These are phyloP conservation scores for Prosopis cineraria DNA, from an alignment of 306 rosid genomes.

Conservation along the genomic window DNA sequence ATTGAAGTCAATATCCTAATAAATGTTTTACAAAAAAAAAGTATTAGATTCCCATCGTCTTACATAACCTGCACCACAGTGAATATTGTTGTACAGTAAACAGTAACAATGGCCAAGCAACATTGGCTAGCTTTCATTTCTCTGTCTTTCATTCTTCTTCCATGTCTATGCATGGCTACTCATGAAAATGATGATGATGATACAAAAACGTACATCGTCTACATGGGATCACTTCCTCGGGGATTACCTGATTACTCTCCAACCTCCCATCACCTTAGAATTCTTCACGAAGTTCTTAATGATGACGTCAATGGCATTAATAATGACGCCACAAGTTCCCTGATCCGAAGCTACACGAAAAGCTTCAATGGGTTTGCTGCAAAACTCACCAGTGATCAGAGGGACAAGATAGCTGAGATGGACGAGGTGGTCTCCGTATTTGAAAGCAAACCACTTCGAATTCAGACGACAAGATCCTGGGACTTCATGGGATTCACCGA, in stretches of 20 bases:
- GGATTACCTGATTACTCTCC: neutral
- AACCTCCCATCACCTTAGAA: neutral
- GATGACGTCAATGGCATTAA: neutral
- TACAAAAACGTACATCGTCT: neutral
- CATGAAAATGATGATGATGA: neutral
- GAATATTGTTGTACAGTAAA: neutral
- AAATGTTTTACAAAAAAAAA: too few species aligned
- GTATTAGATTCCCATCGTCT: too few species aligned
- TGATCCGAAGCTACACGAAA: neutral
- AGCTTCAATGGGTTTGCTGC: neutral
- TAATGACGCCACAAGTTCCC: neutral
- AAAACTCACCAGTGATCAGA: neutral
- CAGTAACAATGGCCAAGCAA: neutral
- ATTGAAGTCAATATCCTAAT: too few species aligned
- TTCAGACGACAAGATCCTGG: constrained; percentile 37
- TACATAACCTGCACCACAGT: neutral
- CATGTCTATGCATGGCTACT: neutral
- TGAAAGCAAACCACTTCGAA: constrained; percentile 13
- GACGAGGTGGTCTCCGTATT: constrained; percentile 33
- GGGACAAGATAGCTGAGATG: neutral
- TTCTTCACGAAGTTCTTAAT: neutral
- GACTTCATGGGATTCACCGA: constrained; percentile 34
- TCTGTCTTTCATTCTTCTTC: neutral
- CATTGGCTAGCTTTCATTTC: neutral
- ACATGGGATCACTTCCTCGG: neutral